A percentile compares a stretch with the other conserved stretches of the same genome.
phyloP scores from a whole-genome alignment of 352 stramenopile genomes.

The Phytophthora syringae region DNA sequence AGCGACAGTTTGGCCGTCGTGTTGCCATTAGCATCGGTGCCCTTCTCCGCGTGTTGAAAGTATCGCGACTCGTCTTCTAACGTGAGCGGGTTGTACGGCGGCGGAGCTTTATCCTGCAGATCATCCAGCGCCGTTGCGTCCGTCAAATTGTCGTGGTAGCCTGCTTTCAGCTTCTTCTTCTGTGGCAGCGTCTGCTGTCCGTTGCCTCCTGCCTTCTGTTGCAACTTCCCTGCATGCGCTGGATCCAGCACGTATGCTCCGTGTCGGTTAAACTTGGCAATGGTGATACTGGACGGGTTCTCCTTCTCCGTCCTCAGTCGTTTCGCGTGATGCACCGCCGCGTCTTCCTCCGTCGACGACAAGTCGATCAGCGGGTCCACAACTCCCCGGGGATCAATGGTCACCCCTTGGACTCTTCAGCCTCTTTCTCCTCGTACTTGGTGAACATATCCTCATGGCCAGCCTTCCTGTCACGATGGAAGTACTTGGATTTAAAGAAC shows the following conservation, averaged over 20 bases:
- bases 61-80: slow-evolving; percentile 86
- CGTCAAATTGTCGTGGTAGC: slow-evolving; percentile 60
- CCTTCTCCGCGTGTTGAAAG: slow-evolving; percentile 64
- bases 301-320: slow-evolving; percentile 48
- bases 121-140: slow-evolving; percentile 80
- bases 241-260: slow-evolving; percentile 84
- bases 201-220: slow-evolving; percentile 29
- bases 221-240: slow-evolving; percentile 66
- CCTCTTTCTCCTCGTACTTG: slow-evolving; percentile 84
- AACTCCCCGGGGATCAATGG: slow-evolving; percentile 63
- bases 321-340: slow-evolving; percentile 46
- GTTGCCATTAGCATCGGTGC: slow-evolving; percentile 25
- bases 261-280: slow-evolving; percentile 90
- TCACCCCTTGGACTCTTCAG: slow-evolving; percentile 53
- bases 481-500: slow-evolving; percentile 92
- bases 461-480: slow-evolving; percentile 82
- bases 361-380: slow-evolving; percentile 85
- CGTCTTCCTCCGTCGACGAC: slow-evolving; percentile 73
- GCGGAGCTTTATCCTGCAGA: slow-evolving; percentile 51
- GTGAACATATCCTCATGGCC: slow-evolving; percentile 89
- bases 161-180: slow-evolving; percentile 56
- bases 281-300: slow-evolving; percentile 68
- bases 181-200: slow-evolving; percentile 36
- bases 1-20: slow-evolving; percentile 29
- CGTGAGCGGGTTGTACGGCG: slow-evolving; percentile 79